Base-by-base conservation (phyloP, 2,329 filamentous ascomycete genomes). In the Orbilia quercus region DNA sequence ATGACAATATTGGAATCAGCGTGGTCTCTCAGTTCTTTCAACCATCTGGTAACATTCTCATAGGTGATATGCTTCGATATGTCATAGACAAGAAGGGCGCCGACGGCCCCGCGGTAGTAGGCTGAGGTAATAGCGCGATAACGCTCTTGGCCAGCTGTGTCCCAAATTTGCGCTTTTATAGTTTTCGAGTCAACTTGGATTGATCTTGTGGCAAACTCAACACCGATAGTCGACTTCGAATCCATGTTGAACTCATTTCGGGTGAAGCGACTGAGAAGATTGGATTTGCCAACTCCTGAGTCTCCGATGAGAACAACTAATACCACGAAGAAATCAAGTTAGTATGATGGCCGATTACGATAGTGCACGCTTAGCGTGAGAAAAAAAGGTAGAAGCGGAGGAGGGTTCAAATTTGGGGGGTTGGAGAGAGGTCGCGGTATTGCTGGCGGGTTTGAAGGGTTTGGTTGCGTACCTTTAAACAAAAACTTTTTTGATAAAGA, bases 101-200 rank as follows among this genome's bases (percentile, higher is more conserved):
- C 95, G 66, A 99, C 95, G 63, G 95, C 96, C 80, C 95, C 96
- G 79, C 95, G 91, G 84, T 99, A 99, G 86, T 99, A 99, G 78
- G 95, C 95, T 73, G 95, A 97, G 78, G 95, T 99, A 82, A 99
- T 99, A 82, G 95, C 95, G 81, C 96, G 91, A 85, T 98, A 99
- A 82, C 95, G 90, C 84, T 99, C 95, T 85, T 99, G 95, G 78
- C 95, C 95, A 77, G 95, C 95, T 71, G 95, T 99, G 85, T 99
- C 95, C 95, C 96, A 99, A 80, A 99, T 99, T 85, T 99, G 95
- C 79, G 95, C 95, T 87, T 99, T 99, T 89, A 99, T 99, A 76
- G 95, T 99, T 88, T 99, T 99, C 81, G 91, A 91, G 84, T 99
- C 95, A 80, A 99, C 95, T 84, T 98, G 94, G 82, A 99, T 99